These are phyloP conservation scores for Cicer arietinum DNA, from an alignment of 306 rosid species.

Conservation along the genomic window DNA sequence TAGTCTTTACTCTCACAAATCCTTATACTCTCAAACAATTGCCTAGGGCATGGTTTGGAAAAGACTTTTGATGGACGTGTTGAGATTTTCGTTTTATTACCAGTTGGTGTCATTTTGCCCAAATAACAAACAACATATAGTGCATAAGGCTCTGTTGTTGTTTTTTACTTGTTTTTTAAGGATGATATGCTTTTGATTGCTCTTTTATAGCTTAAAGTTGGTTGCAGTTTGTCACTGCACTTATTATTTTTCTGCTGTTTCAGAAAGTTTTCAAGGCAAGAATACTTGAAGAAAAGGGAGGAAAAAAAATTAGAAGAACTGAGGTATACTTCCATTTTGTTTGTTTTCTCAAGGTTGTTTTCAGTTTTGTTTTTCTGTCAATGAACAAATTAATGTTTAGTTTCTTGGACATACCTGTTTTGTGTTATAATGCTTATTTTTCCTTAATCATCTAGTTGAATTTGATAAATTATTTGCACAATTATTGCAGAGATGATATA, in stretches of 20 bases:
- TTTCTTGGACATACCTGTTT: constrained; percentile 17
- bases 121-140: not conserved
- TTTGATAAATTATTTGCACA: constrained; percentile 25
- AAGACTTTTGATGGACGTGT: not conserved
- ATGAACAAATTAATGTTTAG: constrained; percentile 5
- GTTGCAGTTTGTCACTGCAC: constrained; percentile 38
- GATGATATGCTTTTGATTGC: not conserved
- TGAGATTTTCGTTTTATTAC: constrained; percentile 19
- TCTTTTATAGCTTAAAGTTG: constrained; percentile 19
- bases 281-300: constrained; percentile 91
- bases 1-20: not conserved
- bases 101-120: constrained; percentile 8
- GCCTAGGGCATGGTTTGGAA: not conserved
- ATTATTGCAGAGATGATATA: constrained; percentile 74
- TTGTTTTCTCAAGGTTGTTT: constrained; percentile 28
- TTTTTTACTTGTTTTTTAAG: constrained; percentile 17
- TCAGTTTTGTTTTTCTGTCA: constrained; percentile 37
- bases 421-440: constrained; percentile 18
- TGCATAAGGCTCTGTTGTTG: constrained; percentile 5
- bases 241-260: constrained; percentile 36
- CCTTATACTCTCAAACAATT: not conserved
- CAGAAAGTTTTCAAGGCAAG: constrained; percentile 90
- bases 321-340: constrained; percentile 54
- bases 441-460: constrained; percentile 29
- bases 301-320: constrained; percentile 87